Conservation (phyloP, 371 early-diverging fungal genomes). For the Parasitella parasitica region DNA sequence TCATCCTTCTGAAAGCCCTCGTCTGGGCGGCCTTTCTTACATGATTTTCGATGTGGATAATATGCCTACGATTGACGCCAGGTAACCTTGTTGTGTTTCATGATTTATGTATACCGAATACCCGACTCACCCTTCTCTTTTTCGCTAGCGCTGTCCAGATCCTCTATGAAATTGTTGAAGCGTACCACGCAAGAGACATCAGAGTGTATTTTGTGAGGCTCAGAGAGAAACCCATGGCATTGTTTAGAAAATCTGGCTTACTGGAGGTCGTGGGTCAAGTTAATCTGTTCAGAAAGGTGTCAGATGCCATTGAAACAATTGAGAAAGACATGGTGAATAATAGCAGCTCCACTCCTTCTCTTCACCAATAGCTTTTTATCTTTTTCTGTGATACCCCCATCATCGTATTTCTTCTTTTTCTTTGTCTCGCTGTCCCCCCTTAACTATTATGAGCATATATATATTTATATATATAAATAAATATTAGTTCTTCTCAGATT, state of each 20-base stretch:
- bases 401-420: background rate
- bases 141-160: conserved; percentile 79
- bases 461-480: background rate
- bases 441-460: background rate
- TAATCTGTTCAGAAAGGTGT: conserved; percentile 65
- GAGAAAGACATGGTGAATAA: conserved; percentile 40
- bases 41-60: conserved; percentile 90
- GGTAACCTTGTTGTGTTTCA: too few species aligned
- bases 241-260: conserved; percentile 74
- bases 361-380: background rate
- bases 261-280: conserved; percentile 61
- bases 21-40: conserved; percentile 62
- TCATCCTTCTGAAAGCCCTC: conserved; percentile 86
- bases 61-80: conserved; percentile 88
- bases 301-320: conserved; percentile 59
- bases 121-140: too few species aligned
- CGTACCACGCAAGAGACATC: conserved; percentile 76
- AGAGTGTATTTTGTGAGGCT: conserved; percentile 85
- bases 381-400: background rate
- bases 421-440: background rate
- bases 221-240: conserved; percentile 59
- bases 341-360: background rate
- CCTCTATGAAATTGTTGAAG: conserved; percentile 80
- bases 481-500: background rate
- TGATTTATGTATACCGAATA: too few species aligned